Conservation (phyloP, 2,329 filamentous ascomycete species). For the Hysterium pulicare region DNA sequence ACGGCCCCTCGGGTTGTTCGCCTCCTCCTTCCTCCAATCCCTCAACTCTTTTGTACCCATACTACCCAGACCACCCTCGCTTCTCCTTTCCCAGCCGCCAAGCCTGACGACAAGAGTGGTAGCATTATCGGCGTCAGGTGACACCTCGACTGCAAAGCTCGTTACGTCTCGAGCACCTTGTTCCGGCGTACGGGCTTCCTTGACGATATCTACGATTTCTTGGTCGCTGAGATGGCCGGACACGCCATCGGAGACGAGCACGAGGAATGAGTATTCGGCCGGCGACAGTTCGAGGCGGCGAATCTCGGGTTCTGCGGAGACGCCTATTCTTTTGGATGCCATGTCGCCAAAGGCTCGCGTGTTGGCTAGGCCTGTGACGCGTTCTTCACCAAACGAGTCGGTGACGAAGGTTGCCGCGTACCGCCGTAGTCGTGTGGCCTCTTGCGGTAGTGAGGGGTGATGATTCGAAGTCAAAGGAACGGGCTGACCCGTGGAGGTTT, state of each 20-base stretch:
- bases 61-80: slow-evolving; percentile 83
- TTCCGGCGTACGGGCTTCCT: slow-evolving; percentile 88
- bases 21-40: slow-evolving; percentile 77
- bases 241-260: slow-evolving; percentile 85
- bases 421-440: slow-evolving; percentile 77
- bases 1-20: slow-evolving; percentile 73
- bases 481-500: slow-evolving; percentile 75
- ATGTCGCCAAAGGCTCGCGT: slow-evolving; percentile 94
- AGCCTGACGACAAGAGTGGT: slow-evolving; percentile 61
- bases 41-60: slow-evolving; percentile 89
- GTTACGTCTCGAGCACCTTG: slow-evolving; percentile 77
- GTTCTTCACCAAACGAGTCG: slow-evolving; percentile 95
- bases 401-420: slow-evolving; percentile 86
- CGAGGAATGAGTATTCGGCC: slow-evolving; percentile 84
- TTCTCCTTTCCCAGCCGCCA: slow-evolving; percentile 65
- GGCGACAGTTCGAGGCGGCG: slow-evolving; percentile 73
- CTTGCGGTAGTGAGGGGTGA: slow-evolving; percentile 82
- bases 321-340: slow-evolving; percentile 83
- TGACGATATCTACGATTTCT: slow-evolving; percentile 93
- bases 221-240: slow-evolving; percentile 84
- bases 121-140: slow-evolving; percentile 60
- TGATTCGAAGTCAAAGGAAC: slow-evolving; percentile 85
- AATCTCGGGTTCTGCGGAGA: slow-evolving; percentile 90
- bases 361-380: slow-evolving; percentile 89
- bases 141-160: slow-evolving; percentile 82